phyloP scores from a whole-genome alignment of 495 filamentous ascomycete species.

The Podospora appendiculata region DNA sequence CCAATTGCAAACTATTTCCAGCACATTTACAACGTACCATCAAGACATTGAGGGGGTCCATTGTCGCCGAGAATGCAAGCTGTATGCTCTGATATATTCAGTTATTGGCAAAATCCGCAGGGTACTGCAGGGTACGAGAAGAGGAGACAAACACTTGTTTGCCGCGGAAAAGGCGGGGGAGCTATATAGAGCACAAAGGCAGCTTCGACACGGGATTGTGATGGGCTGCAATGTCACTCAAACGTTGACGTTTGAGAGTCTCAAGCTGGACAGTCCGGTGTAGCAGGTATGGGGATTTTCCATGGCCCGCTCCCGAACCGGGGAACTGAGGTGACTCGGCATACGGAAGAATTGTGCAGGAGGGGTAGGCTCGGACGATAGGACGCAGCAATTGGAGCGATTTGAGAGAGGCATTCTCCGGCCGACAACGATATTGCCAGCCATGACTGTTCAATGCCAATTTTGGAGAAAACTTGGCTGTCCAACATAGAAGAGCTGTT shows the following conservation, averaged over 20 bases:
- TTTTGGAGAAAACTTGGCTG: too few species aligned
- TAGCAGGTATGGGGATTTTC: neutral
- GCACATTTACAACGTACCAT: constrained; percentile 52
- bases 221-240: too few species aligned
- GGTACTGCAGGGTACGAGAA: too few species aligned
- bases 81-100: neutral
- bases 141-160: too few species aligned
- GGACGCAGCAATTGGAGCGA: constrained; percentile 1
- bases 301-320: neutral
- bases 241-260: too few species aligned
- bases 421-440: too few species aligned
- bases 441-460: too few species aligned
- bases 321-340: neutral
- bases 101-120: neutral
- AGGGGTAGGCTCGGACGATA: neutral
- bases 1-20: neutral
- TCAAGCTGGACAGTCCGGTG: too few species aligned
- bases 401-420: neutral
- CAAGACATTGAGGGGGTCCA: constrained; percentile 76
- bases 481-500: too few species aligned
- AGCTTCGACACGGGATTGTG: too few species aligned
- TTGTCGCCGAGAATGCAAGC: constrained; percentile 22
- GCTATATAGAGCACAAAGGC: too few species aligned
- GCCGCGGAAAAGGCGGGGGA: too few species aligned
- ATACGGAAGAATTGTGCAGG: neutral